Conservation (phyloP, 2,329 filamentous ascomycete genomes). For the Capronia americana region DNA sequence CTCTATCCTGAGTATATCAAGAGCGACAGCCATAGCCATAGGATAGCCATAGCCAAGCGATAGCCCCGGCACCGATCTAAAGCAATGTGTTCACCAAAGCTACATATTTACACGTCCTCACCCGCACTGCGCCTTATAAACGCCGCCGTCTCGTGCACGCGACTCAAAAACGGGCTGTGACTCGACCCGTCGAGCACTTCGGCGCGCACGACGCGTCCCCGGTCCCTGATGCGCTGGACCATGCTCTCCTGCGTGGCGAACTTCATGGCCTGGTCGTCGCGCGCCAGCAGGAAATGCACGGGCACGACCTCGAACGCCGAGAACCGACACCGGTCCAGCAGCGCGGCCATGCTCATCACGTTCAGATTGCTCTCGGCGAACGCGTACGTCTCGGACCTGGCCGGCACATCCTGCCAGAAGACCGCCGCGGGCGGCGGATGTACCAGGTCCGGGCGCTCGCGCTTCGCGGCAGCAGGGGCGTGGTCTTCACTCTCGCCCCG, state of each 20-base stretch:
- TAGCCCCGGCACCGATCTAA: no score
- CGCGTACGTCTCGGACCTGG: background rate
- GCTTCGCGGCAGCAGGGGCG: no score
- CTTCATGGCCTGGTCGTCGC: conserved; percentile 17
- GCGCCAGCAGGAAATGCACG: conserved; percentile 17
- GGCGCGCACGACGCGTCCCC: background rate
- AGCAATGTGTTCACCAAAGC: conserved; percentile 19
- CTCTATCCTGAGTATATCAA: no score
- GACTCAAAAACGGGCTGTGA: conserved; percentile 24
- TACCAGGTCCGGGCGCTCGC: background rate
- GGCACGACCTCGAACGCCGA: conserved; percentile 19
- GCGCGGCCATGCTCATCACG: conserved; percentile 14
- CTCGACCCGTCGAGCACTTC: conserved; percentile 17
- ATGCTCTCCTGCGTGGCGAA: conserved; percentile 16
- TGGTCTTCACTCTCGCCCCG: background rate
- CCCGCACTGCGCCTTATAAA: conserved; percentile 27
- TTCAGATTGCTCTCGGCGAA: conserved; percentile 10
- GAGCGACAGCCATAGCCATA: no score
- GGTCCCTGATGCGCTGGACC: background rate
- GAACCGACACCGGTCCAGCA: conserved; percentile 10
- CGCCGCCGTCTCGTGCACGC: conserved; percentile 22
- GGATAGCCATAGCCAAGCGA: no score
- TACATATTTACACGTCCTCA: no score
- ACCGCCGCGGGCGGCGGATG: background rate
- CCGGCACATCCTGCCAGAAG: conserved; percentile 20